phyloP scores from a whole-genome alignment of 2,329 filamentous ascomycete species.

The Monosporascus sp. region DNA sequence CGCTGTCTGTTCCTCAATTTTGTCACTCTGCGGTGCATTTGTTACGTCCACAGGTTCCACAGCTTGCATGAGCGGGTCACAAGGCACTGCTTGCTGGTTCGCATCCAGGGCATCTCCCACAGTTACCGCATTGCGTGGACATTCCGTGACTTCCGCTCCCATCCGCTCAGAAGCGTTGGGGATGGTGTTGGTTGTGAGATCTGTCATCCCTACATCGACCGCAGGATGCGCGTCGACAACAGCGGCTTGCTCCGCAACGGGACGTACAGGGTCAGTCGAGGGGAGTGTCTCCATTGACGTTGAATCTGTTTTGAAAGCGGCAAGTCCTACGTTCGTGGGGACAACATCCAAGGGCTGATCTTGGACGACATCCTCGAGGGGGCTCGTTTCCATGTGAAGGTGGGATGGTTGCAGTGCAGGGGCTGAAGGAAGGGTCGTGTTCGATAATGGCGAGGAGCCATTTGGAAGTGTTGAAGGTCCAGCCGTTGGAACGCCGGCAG shows the following conservation, averaged over 20 bases:
- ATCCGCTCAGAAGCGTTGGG: background rate
- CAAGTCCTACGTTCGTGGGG: background rate
- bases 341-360: slow-evolving; percentile 31
- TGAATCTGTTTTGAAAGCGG: background rate
- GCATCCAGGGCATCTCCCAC: background rate
- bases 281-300: background rate
- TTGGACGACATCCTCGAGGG: slow-evolving; percentile 46
- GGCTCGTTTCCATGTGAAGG: slow-evolving; percentile 43
- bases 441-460: slow-evolving; percentile 15
- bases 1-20: background rate
- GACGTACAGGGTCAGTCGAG: background rate
- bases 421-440: slow-evolving; percentile 26
- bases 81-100: background rate
- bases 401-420: slow-evolving; percentile 15
- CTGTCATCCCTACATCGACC: slow-evolving; percentile 9
- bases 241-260: background rate
- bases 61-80: background rate
- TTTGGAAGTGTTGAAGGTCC: slow-evolving; percentile 7
- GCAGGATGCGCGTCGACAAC: background rate
- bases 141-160: background rate
- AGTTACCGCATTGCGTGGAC: background rate
- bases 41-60: background rate
- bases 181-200: slow-evolving; percentile 2
- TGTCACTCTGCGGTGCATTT: background rate
- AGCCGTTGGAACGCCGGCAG: slow-evolving; percentile 12